phyloP scores from a whole-genome alignment of 495 filamentous ascomycete genomes.

The Chaetomium fimeti region DNA sequence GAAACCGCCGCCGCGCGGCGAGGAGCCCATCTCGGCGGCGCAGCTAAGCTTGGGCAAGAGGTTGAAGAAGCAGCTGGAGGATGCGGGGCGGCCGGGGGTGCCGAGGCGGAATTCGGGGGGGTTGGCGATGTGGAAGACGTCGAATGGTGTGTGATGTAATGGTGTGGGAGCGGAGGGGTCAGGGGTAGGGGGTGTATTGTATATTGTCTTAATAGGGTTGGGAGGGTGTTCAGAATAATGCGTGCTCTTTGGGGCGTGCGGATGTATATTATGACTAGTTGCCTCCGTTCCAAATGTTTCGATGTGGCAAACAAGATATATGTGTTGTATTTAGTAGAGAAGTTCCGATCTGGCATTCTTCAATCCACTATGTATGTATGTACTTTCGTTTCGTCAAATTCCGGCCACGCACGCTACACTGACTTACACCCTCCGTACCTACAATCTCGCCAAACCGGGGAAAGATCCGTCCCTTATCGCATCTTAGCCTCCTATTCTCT shows the following conservation, averaged over 20 bases:
- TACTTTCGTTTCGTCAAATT: background rate
- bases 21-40: slow-evolving; percentile 45
- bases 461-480: background rate
- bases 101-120: slow-evolving; percentile 32
- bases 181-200: background rate
- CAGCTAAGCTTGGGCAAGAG: slow-evolving; percentile 47
- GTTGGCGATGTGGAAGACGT: slow-evolving; percentile 29
- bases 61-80: slow-evolving; percentile 43
- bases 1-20: slow-evolving; percentile 27
- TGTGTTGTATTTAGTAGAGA: no score
- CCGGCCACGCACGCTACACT: background rate
- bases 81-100: slow-evolving; percentile 28
- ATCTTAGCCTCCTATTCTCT: slow-evolving; percentile 9
- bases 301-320: no score
- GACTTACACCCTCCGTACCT: background rate
- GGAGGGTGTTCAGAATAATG: no score
- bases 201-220: background rate
- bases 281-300: background rate
- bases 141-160: background rate
- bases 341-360: background rate
- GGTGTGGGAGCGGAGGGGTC: background rate
- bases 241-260: background rate
- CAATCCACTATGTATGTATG: background rate
- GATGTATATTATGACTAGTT: background rate
- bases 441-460: background rate